Conservation (phyloP, 2,329 filamentous ascomycete species). For the Cercospora citrullina region DNA sequence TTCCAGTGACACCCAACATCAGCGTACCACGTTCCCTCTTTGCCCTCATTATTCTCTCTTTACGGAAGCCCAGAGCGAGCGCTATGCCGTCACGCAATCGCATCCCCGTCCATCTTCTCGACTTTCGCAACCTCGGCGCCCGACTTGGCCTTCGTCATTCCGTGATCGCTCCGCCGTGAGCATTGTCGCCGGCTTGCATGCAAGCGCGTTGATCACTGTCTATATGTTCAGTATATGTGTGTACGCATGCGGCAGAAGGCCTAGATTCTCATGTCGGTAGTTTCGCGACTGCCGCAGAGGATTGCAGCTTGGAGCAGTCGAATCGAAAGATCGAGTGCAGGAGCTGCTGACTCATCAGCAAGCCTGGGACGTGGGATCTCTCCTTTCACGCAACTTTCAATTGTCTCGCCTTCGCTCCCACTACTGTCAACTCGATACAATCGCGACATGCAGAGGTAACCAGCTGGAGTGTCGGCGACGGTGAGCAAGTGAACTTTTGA, state of each 20-base stretch:
- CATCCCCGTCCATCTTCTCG: not conserved
- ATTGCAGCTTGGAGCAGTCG: not conserved
- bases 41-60: not conserved
- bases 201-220: not conserved
- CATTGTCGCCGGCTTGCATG: not conserved
- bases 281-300: not conserved
- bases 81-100: not conserved
- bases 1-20: not conserved
- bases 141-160: constrained; percentile 6
- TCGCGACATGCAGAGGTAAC: not conserved
- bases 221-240: not conserved
- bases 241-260: not conserved
- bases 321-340: not conserved
- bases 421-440: not conserved
- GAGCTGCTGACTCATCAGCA: not conserved
- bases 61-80: not conserved
- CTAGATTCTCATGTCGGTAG: not conserved
- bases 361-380: not conserved
- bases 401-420: not conserved
- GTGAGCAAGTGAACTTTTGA: not conserved
- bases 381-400: not conserved
- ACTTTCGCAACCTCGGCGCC: not conserved
- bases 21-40: not conserved
- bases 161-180: not conserved
- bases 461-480: not conserved